Evolutionary conservation across 225 moss, liverwort and hornwort species (phyloP), one percentile per base, ranked within the genome.

Genomic region (Bryum argenteum): DNA sequence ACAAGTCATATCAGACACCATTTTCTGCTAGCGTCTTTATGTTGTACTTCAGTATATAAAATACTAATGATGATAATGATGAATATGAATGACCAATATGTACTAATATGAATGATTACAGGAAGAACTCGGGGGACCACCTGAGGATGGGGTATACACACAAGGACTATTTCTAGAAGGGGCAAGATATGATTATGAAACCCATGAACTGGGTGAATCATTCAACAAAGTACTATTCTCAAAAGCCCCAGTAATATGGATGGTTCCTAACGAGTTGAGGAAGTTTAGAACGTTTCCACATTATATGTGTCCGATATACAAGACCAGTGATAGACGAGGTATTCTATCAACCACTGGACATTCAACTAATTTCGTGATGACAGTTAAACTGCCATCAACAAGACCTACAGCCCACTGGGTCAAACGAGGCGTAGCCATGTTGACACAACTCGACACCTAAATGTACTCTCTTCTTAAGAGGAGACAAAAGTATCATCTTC

Each of bases 341-440:
- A 80, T 93, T 37, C 66, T 95, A 51, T 92, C 95, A 12, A 95
- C 95, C 0, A 95, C 92, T 6, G 93, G 95, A 15, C 95, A 95
- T 75, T 95, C 93, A 0, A 95, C 92, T 0, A 95, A 95, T 61
- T 95, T 95, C 17, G 91, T 95, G 14, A 95, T 93, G 92, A 89
- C 91, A 74, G 91, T 95, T 5, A 93, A 89, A 70, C 22, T 95
- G 8, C 93, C 93, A 6, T 91, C 95, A 0, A 51, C 75, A 19
- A 75, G 74, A 67, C 60, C 56, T 63, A 86, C 71, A 70, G 78
- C 81, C 2, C 93, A 96, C 50, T 96, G 95, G 95, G 50, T 90
- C 33, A 96, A 93, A 72, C 77, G 93, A 21, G 95, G 93, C 9
- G 91, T 93, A 8, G 95, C 95, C 9, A 78, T 96, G 71, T 76